Percentiles rank a stretch among this genome's conserved stretches.
Conservation (phyloP, 208 protist species). For the Trichomonas vaginalis region DNA sequence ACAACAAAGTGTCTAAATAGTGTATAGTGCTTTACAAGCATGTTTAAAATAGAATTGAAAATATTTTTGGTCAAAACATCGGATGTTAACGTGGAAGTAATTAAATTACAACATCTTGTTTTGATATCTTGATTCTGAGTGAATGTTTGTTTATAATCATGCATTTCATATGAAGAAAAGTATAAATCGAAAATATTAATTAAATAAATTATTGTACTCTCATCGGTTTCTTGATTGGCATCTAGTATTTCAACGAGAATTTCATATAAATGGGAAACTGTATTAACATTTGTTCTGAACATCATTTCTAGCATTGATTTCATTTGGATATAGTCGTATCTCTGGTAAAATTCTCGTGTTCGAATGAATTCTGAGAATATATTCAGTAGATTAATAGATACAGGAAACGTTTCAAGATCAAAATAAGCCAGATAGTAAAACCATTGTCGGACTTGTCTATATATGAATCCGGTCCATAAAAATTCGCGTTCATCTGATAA, state of each 20-base stretch:
- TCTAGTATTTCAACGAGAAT: background rate
- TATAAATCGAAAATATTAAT: background rate
- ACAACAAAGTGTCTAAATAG: background rate
- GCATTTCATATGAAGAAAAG: background rate
- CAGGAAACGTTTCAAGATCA: background rate
- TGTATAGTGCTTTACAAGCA: background rate
- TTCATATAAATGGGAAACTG: background rate
- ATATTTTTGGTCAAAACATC: no score
- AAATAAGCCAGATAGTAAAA: background rate
- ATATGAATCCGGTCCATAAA: background rate
- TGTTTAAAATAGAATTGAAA: no score
- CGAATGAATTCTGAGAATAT: background rate
- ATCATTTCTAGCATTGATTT: background rate
- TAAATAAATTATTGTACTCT: background rate
- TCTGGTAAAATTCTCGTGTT: background rate
- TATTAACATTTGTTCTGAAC: background rate
- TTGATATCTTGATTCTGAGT: background rate
- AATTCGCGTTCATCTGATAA: background rate
- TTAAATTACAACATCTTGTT: no score
- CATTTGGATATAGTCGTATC: background rate
- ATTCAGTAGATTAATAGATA: background rate
- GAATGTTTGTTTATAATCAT: background rate
- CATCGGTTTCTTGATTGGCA: background rate
- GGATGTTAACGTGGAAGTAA: no score
- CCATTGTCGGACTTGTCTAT: background rate